Base-by-base conservation (phyloP, 2,329 filamentous ascomycete species). In the Trematosphaeria pertusa region DNA sequence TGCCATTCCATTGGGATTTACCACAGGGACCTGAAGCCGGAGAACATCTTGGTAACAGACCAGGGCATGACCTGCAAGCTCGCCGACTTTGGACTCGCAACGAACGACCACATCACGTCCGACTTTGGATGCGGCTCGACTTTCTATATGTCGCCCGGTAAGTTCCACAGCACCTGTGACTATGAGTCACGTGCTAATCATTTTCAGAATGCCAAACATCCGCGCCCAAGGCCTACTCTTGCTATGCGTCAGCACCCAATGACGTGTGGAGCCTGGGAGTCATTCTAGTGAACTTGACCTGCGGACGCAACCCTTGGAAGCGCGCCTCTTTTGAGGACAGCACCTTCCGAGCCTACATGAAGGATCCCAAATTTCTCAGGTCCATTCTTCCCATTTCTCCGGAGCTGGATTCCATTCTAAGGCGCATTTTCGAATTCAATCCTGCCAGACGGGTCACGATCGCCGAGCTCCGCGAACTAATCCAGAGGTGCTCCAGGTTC, bases 101-200 rank as follows among this genome's bases (percentile, higher is more conserved):
- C 91, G 18, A 86, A 85, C 48, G 89, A 93, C 58, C 81, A 85
- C 58, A 81, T 87, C 59, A 96, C 93, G 56, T 88, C 91, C 62
- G 94, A 99, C 73, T 97, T 96, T 74, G 94, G 94, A 66, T 99
- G 94, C 72, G 94, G 94, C 55, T 97, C 94, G 22, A 97, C 93
- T 11, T 97, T 97, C 68, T 99, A 99, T 78, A 99, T 97, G 94
- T 96, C 91, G 69, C 94, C 94, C 84, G 93, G 93, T 97, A 88
- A 73, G 84, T 78, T 58, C 61, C 12, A 54, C 33, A 8, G 28
- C 26, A 17, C 21, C 14, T 15, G 4, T 35, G 30, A 22, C 18
- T 3, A 30, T 10, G 15, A 42, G 46, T 56, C 54, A 54, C 52
- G 51, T 60, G 61, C 58, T 67, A 59, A 68, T 43, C 9, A 24